Evolutionary conservation across 225 moss, liverwort and hornwort species (phyloP), one percentile per base, ranked within the genome.

Genomic region (Physcomitrellopsis africana): DNA sequence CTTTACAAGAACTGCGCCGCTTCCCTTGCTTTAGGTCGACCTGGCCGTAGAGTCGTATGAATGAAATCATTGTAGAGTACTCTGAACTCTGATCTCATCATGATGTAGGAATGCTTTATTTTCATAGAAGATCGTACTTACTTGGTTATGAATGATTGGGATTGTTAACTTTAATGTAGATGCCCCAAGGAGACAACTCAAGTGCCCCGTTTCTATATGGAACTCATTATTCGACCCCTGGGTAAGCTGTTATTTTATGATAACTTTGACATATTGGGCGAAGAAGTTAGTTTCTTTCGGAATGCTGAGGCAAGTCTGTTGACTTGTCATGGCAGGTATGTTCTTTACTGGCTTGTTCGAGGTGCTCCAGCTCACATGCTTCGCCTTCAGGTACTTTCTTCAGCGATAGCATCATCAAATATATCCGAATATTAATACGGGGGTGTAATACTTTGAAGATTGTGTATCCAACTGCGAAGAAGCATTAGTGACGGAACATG

Each of bases 291-390:
- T 37, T 69, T 32, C 11, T 46, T 22, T 41, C 44, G 8, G 45
- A 51, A 20, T 65, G 23, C 59, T 65, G 76, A 60, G 52, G 32
- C 37, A 19, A 37, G 24, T 15, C 26, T 68, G 53, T 64, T 43
- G 44, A 57, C 57, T 65, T 81, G 69, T n/a, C 56, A 59, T 68
- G 72, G 67, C 83, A 97, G 97, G 61, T 97, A 97, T 85, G 97
- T 94, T 53, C 87, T 97, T 32, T 97, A 97, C 76, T 97, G 94
- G 93, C 94, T 97, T 87, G 97, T 97, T 76, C 93, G 97, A 81
- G 91, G 94, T 87, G 97, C 97, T 77, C 97, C 97, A 71, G 94
- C 91, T 64, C 97, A 94, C 83, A 97, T 97, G 97, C 94, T 97
- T 76, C 97, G 97, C 65, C 93, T 97, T 46, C 97, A 97, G 93